Evolutionary conservation across 345 rosid species (phyloP).

Genomic region (Xanthoceras sorbifolium): DNA sequence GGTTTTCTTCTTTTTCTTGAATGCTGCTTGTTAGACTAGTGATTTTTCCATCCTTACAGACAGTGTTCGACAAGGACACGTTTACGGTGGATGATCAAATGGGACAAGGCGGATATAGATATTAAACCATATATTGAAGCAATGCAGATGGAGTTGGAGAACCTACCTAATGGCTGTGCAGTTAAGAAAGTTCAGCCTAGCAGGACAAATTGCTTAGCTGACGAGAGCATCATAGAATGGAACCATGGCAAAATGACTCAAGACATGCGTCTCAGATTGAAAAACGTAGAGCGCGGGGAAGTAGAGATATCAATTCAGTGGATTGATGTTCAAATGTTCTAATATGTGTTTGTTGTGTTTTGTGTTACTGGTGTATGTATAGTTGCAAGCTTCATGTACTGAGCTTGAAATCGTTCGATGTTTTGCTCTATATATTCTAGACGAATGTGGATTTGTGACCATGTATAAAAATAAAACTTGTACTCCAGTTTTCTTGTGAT

Average conservation of each 20-base stretch:
- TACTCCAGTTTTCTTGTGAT: not conserved
- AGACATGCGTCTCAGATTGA: constrained; percentile 53
- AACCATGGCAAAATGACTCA: constrained; percentile 52
- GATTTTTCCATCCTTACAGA: constrained; percentile 30
- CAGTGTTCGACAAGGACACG: constrained; percentile 77
- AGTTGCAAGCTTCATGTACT: not conserved
- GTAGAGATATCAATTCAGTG: constrained; percentile 71
- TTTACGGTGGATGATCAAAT: constrained; percentile 67
- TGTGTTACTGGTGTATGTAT: not conserved
- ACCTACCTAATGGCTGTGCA: constrained; percentile 57
- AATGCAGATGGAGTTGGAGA: constrained; percentile 39
- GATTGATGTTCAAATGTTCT: constrained; percentile 39
- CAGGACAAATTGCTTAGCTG: constrained; percentile 49
- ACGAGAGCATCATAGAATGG: constrained; percentile 55
- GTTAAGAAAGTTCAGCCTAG: constrained; percentile 50
- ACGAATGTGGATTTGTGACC: not conserved
- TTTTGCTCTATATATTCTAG: not conserved
- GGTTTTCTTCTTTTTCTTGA: not conserved
- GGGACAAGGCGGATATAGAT: constrained; percentile 81
- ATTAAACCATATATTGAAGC: constrained; percentile 56
- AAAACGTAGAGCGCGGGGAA: constrained; percentile 63
- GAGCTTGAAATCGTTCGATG: not conserved
- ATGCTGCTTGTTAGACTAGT: not conserved
- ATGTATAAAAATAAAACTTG: not conserved
- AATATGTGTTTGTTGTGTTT: not conserved